These are phyloP conservation scores for Phytopythium oedochilum DNA, from an alignment of 352 stramenopile species.

Conservation along the genomic window DNA sequence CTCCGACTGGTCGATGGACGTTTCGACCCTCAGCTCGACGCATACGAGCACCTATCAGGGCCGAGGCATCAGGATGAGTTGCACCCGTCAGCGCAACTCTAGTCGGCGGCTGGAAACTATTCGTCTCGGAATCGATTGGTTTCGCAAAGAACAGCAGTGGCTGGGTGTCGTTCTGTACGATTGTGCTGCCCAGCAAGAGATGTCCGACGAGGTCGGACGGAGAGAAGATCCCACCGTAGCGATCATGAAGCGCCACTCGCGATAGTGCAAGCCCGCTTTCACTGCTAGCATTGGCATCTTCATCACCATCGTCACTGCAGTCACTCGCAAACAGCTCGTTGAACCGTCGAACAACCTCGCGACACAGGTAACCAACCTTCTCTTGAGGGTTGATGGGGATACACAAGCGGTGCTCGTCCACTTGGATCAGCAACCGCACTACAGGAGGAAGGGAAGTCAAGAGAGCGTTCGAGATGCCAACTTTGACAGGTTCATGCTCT, in stretches of 20 bases:
- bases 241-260: slow-evolving; percentile 47
- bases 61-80: not conserved
- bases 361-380: slow-evolving; percentile 34
- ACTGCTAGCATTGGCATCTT: not conserved
- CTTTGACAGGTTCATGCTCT: not conserved
- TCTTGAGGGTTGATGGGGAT: slow-evolving; percentile 52
- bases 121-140: not conserved
- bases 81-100: not conserved
- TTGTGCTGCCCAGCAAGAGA: not conserved
- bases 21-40: too few species aligned
- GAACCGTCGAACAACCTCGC: slow-evolving; percentile 51
- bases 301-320: slow-evolving; percentile 2
- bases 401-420: slow-evolving; percentile 44
- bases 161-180: not conserved
- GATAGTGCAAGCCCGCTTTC: slow-evolving; percentile 10
- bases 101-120: not conserved
- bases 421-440: slow-evolving; percentile 49
- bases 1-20: not conserved
- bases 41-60: not conserved
- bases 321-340: slow-evolving; percentile 45
- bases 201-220: slow-evolving; percentile 21
- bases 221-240: slow-evolving; percentile 45
- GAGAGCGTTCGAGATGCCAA: slow-evolving; percentile 7
- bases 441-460: slow-evolving; percentile 27
- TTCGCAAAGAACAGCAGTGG: slow-evolving; percentile 4